phyloP scores from a whole-genome alignment of 768 basidiomycete species.

The Pholiota microspora region DNA sequence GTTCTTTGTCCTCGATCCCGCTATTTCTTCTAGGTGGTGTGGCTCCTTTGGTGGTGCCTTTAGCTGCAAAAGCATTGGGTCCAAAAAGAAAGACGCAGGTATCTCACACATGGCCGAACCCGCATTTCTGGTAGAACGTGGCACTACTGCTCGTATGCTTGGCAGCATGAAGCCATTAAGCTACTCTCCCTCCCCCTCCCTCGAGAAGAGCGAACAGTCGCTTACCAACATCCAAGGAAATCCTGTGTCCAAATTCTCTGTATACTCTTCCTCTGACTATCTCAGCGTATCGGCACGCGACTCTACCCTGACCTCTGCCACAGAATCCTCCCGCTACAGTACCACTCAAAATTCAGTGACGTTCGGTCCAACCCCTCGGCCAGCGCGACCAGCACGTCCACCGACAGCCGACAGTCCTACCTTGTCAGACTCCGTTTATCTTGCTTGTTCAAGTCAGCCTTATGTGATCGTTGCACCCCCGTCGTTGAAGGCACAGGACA shows the following conservation, averaged over 20 bases:
- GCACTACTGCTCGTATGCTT: neutral
- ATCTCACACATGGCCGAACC: conserved; percentile 1
- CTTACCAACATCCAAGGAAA: neutral
- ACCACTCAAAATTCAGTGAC: neutral
- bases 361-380: conserved; percentile 1
- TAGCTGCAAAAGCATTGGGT: neutral
- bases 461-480: conserved; percentile 21
- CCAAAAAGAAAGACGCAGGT: conserved; percentile 8
- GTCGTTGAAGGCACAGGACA: conserved; percentile 5
- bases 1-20: conserved; percentile 19
- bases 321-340: neutral
- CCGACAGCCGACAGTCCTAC: conserved; percentile 26
- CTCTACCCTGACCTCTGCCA: conserved; percentile 8
- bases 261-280: conserved; percentile 17
- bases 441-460: conserved; percentile 23
- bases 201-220: neutral
- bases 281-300: conserved; percentile 9
- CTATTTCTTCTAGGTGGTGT: conserved; percentile 7
- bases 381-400: conserved; percentile 24
- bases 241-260: conserved; percentile 18
- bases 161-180: neutral
- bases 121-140: neutral
- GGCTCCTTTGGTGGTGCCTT: neutral
- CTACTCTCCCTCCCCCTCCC: neutral
- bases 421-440: conserved; percentile 26